Conservation (phyloP, 2,329 filamentous ascomycete genomes). For the Zarea fungicola region DNA sequence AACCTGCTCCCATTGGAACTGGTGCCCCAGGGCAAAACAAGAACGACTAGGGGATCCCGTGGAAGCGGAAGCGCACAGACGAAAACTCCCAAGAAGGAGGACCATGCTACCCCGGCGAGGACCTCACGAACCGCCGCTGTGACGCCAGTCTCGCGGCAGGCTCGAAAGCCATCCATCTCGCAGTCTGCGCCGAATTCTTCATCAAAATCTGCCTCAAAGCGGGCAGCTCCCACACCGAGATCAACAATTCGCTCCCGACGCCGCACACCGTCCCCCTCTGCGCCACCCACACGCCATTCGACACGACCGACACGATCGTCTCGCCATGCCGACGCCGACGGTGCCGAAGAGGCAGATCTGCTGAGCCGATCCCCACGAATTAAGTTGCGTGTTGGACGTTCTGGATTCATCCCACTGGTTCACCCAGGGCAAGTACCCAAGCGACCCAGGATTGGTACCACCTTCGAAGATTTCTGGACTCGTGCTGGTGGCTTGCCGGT, state of each 20-base stretch:
- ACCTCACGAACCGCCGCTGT: slow-evolving; percentile 19
- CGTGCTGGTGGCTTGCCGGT: slow-evolving; percentile 47
- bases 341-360: slow-evolving; percentile 16
- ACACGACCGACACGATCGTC: slow-evolving; percentile 39
- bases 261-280: slow-evolving; percentile 36
- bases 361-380: slow-evolving; percentile 40
- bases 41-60: slow-evolving; percentile 42
- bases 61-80: slow-evolving; percentile 28
- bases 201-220: slow-evolving; percentile 28
- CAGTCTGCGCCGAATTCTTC: slow-evolving; percentile 18
- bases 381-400: slow-evolving; percentile 39
- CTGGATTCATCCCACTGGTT: slow-evolving; percentile 47
- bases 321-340: slow-evolving; percentile 29
- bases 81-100: slow-evolving; percentile 28
- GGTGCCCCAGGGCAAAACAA: slow-evolving; percentile 44
- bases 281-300: slow-evolving; percentile 34
- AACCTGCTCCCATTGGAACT: slow-evolving; percentile 52
- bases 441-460: slow-evolving; percentile 46
- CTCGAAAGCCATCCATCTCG: not conserved
- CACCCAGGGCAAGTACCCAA: slow-evolving; percentile 54
- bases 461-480: slow-evolving; percentile 54
- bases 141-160: slow-evolving; percentile 18
- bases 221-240: slow-evolving; percentile 23
- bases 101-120: slow-evolving; percentile 10
- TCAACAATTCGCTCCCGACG: slow-evolving; percentile 32